phyloP scores from a whole-genome alignment of 257 asterid species.

The Catharanthus roseus region DNA sequence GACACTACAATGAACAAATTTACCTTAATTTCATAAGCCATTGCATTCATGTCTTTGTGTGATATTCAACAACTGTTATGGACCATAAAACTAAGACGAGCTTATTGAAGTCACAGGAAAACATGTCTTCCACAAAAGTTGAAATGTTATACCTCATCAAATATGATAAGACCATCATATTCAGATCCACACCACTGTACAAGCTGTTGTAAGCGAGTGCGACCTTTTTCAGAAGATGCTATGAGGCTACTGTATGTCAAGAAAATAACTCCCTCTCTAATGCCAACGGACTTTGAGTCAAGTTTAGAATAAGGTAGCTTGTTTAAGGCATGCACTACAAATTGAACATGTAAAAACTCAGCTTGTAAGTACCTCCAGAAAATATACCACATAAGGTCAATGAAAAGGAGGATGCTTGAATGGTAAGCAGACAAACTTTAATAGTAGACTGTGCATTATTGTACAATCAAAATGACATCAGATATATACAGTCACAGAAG shows the following conservation, averaged over 20 bases:
- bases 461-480: not conserved
- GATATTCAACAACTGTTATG: conserved; percentile 6
- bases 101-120: not conserved
- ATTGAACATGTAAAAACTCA: conserved; percentile 18
- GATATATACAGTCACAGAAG: not conserved
- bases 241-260: conserved; percentile 96
- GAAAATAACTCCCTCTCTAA: conserved; percentile 91
- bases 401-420: not conserved
- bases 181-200: conserved; percentile 88
- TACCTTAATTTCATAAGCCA: conserved; percentile 11
- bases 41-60: conserved; percentile 21
- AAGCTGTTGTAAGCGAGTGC: conserved; percentile 91
- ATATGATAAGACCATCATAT: conserved; percentile 76
- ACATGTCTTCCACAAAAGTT: not conserved
- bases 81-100: not conserved
- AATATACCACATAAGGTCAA: not conserved
- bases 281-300: conserved; percentile 78
- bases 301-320: conserved; percentile 98
- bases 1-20: conserved; percentile 59
- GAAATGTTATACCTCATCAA: conserved; percentile 73
- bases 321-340: conserved; percentile 93
- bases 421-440: not conserved
- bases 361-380: not conserved
- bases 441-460: not conserved
- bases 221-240: conserved; percentile 98